These are phyloP conservation scores for Cercospora brassicicola DNA, from an alignment of 2,329 filamentous ascomycete genomes.

Conservation along the genomic window DNA sequence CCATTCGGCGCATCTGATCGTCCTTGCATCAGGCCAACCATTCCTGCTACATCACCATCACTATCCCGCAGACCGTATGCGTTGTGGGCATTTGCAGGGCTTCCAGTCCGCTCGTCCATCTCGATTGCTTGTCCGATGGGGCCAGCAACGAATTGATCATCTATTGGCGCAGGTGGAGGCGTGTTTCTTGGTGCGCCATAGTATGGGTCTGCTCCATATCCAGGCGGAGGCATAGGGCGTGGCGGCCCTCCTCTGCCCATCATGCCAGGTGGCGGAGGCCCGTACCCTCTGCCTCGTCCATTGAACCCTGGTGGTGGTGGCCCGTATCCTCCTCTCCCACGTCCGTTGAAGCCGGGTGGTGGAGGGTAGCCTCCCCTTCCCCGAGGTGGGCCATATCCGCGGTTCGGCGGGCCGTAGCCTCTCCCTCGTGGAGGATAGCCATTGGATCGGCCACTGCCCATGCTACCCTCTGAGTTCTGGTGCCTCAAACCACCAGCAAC, in stretches of 20 bases:
- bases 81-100: constrained; percentile 18
- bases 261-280: constrained; percentile 27
- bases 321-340: constrained; percentile 52
- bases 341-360: constrained; percentile 38
- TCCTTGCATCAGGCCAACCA: constrained; percentile 69
- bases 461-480: constrained; percentile 50
- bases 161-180: constrained; percentile 33
- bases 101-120: constrained; percentile 70
- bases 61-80: constrained; percentile 56
- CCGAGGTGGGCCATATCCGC: constrained; percentile 47
- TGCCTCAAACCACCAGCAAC: constrained; percentile 46
- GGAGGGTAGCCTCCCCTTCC: constrained; percentile 56
- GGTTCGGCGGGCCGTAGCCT: constrained; percentile 37
- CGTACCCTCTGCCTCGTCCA: constrained; percentile 33
- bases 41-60: constrained; percentile 70
- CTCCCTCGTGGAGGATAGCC: constrained; percentile 28
- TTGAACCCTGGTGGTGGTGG: constrained; percentile 33
- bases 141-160: constrained; percentile 36
- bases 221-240: constrained; percentile 30
- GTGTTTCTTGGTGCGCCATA: constrained; percentile 24
- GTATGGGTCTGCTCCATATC: constrained; percentile 32
- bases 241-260: constrained; percentile 36
- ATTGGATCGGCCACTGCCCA: constrained; percentile 42
- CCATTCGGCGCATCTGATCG: constrained; percentile 47
- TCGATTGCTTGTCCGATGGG: constrained; percentile 68